phyloP scores from a whole-genome alignment of 2,329 filamentous ascomycete genomes.

The Ceratocystiopsis brevicomis region DNA sequence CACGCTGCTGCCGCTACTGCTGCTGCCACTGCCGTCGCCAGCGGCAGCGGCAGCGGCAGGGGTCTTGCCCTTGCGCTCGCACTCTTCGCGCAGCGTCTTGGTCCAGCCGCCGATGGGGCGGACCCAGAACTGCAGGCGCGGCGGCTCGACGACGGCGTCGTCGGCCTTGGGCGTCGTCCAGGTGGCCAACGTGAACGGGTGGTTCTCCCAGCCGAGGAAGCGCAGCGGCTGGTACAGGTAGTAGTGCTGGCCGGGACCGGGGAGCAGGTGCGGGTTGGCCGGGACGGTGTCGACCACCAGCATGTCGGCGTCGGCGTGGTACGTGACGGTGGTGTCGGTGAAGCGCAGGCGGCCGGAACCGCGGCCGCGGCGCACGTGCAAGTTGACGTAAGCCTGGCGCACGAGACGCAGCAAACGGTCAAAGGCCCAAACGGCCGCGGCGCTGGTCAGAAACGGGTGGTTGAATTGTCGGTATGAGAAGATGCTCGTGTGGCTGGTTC shows the following conservation, averaged over 20 bases:
- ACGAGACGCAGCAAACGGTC: slow-evolving; percentile 17
- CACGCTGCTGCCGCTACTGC: too few relatives aligned
- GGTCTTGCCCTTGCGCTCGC: slow-evolving; percentile 2
- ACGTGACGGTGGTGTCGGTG: slow-evolving; percentile 4
- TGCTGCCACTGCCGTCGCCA: too few relatives aligned
- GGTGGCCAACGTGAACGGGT: slow-evolving; percentile 27
- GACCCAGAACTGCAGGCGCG: slow-evolving; percentile 7
- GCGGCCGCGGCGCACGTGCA: slow-evolving; percentile 6
- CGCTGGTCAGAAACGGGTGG: slow-evolving; percentile 7
- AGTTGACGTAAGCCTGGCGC: slow-evolving; percentile 23
- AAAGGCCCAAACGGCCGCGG: slow-evolving; percentile 8
- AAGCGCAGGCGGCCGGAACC: slow-evolving; percentile 1
- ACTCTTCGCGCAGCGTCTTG: slow-evolving; percentile 5
- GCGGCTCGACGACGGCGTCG: neutral
- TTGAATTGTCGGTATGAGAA: slow-evolving; percentile 5
- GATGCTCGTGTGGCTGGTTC: slow-evolving; percentile 6
- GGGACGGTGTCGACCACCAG: slow-evolving; percentile 6
- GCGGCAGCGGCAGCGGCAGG: neutral
- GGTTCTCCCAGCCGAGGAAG: slow-evolving; percentile 26
- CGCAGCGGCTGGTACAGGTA: slow-evolving; percentile 25
- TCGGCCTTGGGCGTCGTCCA: neutral
- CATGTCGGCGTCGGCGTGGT: slow-evolving; percentile 5
- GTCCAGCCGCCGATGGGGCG: slow-evolving; percentile 10
- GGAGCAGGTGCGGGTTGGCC: slow-evolving; percentile 5
- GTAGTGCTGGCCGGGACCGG: slow-evolving; percentile 24